Evolutionary conservation across 306 rosid genomes (phyloP), one percentile per base, ranked within the genome.

Genomic region (Vicia faba): DNA sequence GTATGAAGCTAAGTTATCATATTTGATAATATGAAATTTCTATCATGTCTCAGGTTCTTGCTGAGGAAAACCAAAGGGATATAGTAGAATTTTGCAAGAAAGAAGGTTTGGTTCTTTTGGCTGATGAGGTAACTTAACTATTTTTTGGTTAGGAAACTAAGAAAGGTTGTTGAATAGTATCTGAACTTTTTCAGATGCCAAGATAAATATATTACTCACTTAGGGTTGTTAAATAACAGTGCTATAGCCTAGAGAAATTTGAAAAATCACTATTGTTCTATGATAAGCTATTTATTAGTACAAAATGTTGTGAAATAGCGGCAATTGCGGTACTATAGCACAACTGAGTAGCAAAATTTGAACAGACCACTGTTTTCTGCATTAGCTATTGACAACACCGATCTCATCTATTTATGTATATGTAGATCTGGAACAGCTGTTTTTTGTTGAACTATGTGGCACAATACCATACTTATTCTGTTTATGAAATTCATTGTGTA

Each of bases 101-200:
- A 74, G 99, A 90, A 85, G 85, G 97, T 49, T 84, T 93, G 63
- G 96, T 90, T 74, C 87, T 93, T 80, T 88, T 93, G 78, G 99
- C 97, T 43, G 99, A 93, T 61, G 99, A 93, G 99, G 99, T 92
- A 73, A 61, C 61, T 46, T 51, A 57, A 67, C 45, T 29, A 1
- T n/a, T 43, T 31, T 19, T 35, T 62, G 18, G 53, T 36, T 50
- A 43, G 16, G 13, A 23, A 66, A 33, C 15, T 58, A 10, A 48
- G 15, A 53, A 61, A 11, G 11, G 26, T 46, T 23, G 59, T n/a
- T 43, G 14, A 28, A 56, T 44, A 29, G 25, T 9, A 14, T 45
- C 23, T 39, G 5, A 57, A 33, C 25, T n/a, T 35, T 20, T 25
- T 64, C 1, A 46, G 13, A 33, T 65, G 60, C 56, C 33, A 56